These are phyloP conservation scores for Juglanconis sp. DNA, from an alignment of 2,329 filamentous ascomycete species.

Conservation along the genomic window DNA sequence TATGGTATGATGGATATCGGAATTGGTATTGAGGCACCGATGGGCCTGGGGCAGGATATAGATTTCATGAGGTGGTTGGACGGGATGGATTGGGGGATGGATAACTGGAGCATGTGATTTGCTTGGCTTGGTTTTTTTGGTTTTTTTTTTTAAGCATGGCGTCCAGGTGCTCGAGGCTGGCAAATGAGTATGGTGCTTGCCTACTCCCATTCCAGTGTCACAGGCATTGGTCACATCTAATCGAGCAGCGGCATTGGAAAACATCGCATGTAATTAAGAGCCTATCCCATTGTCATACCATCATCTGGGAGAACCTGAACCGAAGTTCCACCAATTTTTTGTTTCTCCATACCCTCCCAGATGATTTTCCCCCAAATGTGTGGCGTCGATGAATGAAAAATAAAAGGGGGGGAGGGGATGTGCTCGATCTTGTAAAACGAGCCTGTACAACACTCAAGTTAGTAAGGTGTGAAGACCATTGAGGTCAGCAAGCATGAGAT, in stretches of 20 bases:
- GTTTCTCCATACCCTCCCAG: neutral
- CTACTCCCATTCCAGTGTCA: neutral
- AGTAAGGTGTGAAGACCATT: too few species aligned
- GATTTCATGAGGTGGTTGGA: constrained; percentile 35
- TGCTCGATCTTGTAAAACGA: too few species aligned
- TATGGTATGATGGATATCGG: constrained; percentile 25
- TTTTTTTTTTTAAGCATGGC: too few species aligned
- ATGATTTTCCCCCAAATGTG: too few species aligned
- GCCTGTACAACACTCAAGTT: too few species aligned
- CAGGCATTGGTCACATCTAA: neutral
- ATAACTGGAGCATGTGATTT: constrained; percentile 14
- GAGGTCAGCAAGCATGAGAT: too few species aligned
- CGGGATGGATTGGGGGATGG: constrained; percentile 30
- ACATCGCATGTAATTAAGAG: neutral
- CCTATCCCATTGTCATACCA: neutral
- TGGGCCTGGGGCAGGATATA: constrained; percentile 28
- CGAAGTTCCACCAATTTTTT: neutral
- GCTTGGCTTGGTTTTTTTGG: neutral
- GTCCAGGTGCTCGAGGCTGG: too few species aligned
- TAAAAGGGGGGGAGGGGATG: too few species aligned
- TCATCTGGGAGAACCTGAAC: neutral
- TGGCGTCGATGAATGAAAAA: too few species aligned
- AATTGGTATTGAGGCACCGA: constrained; percentile 26
- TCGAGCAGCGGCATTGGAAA: neutral
- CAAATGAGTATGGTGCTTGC: neutral